These are phyloP conservation scores for Phoenix dactylifera DNA, from an alignment of 176 grass and related monocot species.

Conservation along the genomic window DNA sequence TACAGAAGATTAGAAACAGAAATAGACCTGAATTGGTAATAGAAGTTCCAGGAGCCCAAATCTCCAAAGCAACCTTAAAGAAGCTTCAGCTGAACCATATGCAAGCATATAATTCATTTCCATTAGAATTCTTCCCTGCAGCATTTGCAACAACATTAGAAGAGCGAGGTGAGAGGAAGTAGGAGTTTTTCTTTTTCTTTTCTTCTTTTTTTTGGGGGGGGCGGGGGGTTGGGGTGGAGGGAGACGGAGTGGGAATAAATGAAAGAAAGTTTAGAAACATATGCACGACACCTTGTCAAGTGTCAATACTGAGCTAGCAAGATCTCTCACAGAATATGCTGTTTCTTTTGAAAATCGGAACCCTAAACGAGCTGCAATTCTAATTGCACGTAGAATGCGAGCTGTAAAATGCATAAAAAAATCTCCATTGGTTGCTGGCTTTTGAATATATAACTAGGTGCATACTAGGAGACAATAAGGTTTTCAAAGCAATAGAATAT, in stretches of 20 bases:
- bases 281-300: slow-evolving; percentile 56
- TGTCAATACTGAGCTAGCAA: slow-evolving; percentile 57
- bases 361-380: slow-evolving; percentile 92
- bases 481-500: slow-evolving; percentile 5
- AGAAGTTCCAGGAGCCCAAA: slow-evolving; percentile 90
- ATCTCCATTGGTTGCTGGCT: not conserved
- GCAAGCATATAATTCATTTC: slow-evolving; percentile 98
- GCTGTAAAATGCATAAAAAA: slow-evolving; percentile 57
- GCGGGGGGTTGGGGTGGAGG: no score
- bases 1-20: slow-evolving; percentile 7
- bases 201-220: no score
- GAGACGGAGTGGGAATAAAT: no score
- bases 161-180: no score
- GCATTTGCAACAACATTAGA: not conserved
- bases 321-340: slow-evolving; percentile 82
- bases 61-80: slow-evolving; percentile 94
- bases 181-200: no score
- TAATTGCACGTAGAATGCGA: slow-evolving; percentile 98
- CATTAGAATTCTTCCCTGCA: slow-evolving; percentile 86
- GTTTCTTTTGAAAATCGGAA: slow-evolving; percentile 95
- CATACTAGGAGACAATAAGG: not conserved
- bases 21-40: slow-evolving; percentile 73
- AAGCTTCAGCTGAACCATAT: slow-evolving; percentile 92
- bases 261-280: no score
- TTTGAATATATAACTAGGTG: not conserved